Evolutionary conservation across 495 filamentous ascomycete species (phyloP).

Genomic region (Hapsidospora chrysogenum): DNA sequence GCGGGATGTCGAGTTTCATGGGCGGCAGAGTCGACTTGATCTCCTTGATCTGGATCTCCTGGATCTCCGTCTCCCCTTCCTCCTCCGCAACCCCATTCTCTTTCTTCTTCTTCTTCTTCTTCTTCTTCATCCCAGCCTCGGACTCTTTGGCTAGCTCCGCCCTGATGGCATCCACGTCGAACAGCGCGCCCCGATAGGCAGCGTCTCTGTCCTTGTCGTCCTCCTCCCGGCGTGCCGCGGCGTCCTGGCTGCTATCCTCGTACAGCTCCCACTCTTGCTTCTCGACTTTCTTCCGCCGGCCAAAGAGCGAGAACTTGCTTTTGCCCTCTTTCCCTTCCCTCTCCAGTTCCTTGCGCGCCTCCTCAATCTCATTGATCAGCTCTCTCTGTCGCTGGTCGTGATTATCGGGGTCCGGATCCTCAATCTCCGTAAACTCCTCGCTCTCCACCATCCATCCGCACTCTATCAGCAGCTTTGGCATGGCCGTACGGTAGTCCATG

Average conservation of each 20-base stretch:
- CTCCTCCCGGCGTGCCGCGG: constrained; percentile 10
- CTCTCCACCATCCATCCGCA: constrained; percentile 75
- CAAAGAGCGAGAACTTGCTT: constrained; percentile 55
- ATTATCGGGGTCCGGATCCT: constrained; percentile 92
- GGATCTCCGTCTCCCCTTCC: constrained; percentile 61
- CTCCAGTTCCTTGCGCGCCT: constrained; percentile 75
- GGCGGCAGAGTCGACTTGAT: constrained; percentile 77
- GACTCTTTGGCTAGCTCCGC: constrained; percentile 61
- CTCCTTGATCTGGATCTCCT: constrained; percentile 58
- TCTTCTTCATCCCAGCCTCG: constrained; percentile 44
- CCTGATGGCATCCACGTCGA: constrained; percentile 90
- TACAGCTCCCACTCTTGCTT: constrained; percentile 96
- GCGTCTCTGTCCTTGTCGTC: constrained; percentile 23
- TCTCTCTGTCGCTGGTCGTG: constrained; percentile 78
- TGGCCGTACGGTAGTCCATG: constrained; percentile 88
- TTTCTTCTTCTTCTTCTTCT: constrained; percentile 59
- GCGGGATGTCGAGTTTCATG: constrained; percentile 59
- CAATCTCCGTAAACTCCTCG: constrained; percentile 93
- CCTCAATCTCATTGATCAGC: constrained; percentile 91
- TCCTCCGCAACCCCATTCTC: constrained; percentile 32
- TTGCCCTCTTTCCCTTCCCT: constrained; percentile 29
- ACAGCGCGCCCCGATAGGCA: constrained; percentile 50
- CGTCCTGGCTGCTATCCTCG: constrained; percentile 32
- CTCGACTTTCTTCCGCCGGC: constrained; percentile 53
- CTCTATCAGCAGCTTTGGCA: constrained; percentile 71